These are phyloP conservation scores for Lachnellula subtilissima DNA, from an alignment of 2,329 filamentous ascomycete species.

Conservation along the genomic window DNA sequence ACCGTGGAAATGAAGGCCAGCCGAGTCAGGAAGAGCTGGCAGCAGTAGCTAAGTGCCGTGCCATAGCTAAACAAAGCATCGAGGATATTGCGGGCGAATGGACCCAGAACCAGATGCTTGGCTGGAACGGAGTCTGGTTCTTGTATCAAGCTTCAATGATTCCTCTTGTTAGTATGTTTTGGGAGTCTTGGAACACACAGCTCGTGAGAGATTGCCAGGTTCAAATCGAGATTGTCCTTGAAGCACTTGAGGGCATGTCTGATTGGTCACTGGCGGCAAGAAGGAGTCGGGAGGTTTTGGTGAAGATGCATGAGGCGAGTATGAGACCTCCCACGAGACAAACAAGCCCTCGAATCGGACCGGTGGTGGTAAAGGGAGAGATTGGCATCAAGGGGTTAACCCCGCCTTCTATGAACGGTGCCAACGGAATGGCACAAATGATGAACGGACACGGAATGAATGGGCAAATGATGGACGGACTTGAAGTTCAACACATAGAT, in stretches of 20 bases:
- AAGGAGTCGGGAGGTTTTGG: conserved; percentile 58
- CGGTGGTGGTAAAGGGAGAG: conserved; percentile 32
- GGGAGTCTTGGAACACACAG: conserved; percentile 44
- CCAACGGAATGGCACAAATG: conserved; percentile 27
- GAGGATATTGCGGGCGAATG: conserved; percentile 68
- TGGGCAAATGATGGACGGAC: conserved; percentile 23
- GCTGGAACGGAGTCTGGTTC: conserved; percentile 80
- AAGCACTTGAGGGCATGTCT: conserved; percentile 59
- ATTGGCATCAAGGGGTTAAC: conserved; percentile 9
- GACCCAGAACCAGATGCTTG: conserved; percentile 68
- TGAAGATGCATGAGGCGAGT: conserved; percentile 57
- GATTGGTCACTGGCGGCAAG: conserved; percentile 61
- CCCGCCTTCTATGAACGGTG: conserved; percentile 12
- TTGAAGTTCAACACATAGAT: conserved; percentile 40
- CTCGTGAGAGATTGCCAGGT: conserved; percentile 43
- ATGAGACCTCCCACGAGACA: conserved; percentile 25
- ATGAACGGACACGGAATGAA: conserved; percentile 14
- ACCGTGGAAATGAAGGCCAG: conserved; percentile 21
- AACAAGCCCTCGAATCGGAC: conserved; percentile 29
- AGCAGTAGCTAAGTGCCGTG: conserved; percentile 63
- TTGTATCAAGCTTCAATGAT: conserved; percentile 78
- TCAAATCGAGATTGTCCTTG: conserved; percentile 54
- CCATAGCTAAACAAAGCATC: conserved; percentile 65
- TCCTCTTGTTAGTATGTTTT: conserved; percentile 69
- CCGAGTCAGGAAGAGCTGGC: conserved; percentile 57